Evolutionary conservation across 1,139 yeast species (phyloP), one percentile per base, ranked within the genome.

Genomic region (Geotrichum europaeum): DNA sequence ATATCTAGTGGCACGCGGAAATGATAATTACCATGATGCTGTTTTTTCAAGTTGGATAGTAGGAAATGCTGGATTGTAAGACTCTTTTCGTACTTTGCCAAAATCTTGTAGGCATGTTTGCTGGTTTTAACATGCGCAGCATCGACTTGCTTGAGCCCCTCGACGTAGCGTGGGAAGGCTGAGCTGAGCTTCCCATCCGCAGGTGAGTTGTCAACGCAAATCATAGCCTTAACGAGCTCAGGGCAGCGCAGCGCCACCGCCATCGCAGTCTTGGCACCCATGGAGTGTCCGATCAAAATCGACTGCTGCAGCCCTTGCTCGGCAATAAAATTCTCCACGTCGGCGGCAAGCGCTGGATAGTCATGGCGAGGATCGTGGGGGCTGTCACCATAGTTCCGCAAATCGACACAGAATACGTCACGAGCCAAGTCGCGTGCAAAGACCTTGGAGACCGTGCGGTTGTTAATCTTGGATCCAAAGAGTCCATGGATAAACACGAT

Each of bases 241-340:
- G 96, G 96, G 28, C 83, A 78, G 58, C 90, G 78, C 63, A 94
- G 77, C 0, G 91, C 86, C 4, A 88, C 78, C 0, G 94, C 90
- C 98, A 94, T 92, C 4, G 88, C 97, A 0, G 92, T 82, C 69
- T 94, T 92, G 10, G 97, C 98, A 4, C 99, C 99, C 97, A 94
- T 90, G 0, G 97, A 91, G 73, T 92, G 98, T 0, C 99, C 99
- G 30, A 94, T 79, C 28, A 94, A 66, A 18, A 89, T 83, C 0
- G 95, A 88, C 53, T 79, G 75, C 34, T 76, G 75, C 13, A 85
- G 62, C 1, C 62, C 66, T n/a, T 82, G 78, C 7, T 80, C 81
- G 1, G 69, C 69, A n/a, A 91, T 80, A 71, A 91, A 94, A 40
- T 75, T 69, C 68, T 85, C 91, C 25, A 94, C 91, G 72, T 94